Conservation (phyloP, 1,284 basidiomycete genomes). For the Ustilago cynodontis region DNA sequence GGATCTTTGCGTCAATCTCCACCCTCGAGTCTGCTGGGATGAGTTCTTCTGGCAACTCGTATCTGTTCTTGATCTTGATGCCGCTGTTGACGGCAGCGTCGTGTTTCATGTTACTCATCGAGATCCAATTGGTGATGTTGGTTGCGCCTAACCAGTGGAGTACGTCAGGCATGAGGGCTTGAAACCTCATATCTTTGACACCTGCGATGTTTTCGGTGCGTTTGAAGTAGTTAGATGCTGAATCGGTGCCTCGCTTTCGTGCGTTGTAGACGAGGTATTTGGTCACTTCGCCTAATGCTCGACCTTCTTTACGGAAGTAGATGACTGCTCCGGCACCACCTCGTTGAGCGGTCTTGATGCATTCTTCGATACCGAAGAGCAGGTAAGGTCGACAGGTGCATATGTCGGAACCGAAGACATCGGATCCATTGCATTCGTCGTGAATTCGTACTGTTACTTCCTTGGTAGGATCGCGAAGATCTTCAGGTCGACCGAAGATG, state of each 20-base stretch:
- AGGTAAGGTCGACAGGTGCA: slow-evolving; percentile 93
- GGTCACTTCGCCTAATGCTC: slow-evolving; percentile 86
- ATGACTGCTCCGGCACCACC: slow-evolving; percentile 92
- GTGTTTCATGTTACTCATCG: slow-evolving; percentile 96
- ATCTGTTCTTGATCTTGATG: slow-evolving; percentile 78
- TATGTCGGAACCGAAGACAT: slow-evolving; percentile 88
- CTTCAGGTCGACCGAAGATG: slow-evolving; percentile 77
- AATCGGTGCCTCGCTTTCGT: slow-evolving; percentile 92
- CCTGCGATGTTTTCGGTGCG: slow-evolving; percentile 92
- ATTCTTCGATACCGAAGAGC: slow-evolving; percentile 92
- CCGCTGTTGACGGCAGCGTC: slow-evolving; percentile 83
- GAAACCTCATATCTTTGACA: slow-evolving; percentile 74
- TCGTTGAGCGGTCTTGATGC: slow-evolving; percentile 84
- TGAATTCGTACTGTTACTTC: slow-evolving; percentile 92
- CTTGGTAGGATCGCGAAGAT: slow-evolving; percentile 71
- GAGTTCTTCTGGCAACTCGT: slow-evolving; percentile 64
- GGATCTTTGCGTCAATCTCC: slow-evolving; percentile 75
- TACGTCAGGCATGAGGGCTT: slow-evolving; percentile 92
- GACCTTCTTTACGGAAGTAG: slow-evolving; percentile 94
- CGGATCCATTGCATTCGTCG: slow-evolving; percentile 90
- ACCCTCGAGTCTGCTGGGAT: slow-evolving; percentile 60
- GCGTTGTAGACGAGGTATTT: slow-evolving; percentile 82
- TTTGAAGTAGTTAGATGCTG: slow-evolving; percentile 92
- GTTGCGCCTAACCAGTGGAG: slow-evolving; percentile 72
- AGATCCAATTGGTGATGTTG: slow-evolving; percentile 72